Conservation (phyloP, 768 basidiomycete genomes). For the Steccherinum ochraceum region DNA sequence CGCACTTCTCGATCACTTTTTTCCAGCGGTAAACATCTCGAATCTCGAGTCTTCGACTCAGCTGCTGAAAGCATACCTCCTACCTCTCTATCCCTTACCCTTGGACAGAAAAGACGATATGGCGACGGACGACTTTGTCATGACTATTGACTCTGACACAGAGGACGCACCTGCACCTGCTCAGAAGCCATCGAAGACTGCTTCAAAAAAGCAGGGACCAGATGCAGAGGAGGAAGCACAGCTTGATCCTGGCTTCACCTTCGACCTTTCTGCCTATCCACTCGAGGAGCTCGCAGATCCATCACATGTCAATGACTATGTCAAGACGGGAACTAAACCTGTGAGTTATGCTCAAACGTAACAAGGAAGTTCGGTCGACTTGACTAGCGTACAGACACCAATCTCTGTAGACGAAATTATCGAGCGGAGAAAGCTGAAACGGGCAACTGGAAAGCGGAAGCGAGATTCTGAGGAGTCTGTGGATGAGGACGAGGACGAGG, state of each 20-base stretch:
- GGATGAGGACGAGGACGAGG: slow-evolving; percentile 20
- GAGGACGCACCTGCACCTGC: slow-evolving; percentile 38
- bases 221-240: slow-evolving; percentile 42
- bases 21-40: not conserved
- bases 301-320: slow-evolving; percentile 43
- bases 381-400: slow-evolving; percentile 41
- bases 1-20: not conserved
- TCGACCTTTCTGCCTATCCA: slow-evolving; percentile 71
- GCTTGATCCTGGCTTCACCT: slow-evolving; percentile 78
- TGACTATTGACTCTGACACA: slow-evolving; percentile 79
- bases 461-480: slow-evolving; percentile 26
- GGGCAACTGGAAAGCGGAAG: slow-evolving; percentile 55
- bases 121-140: slow-evolving; percentile 60
- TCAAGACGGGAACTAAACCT: slow-evolving; percentile 56
- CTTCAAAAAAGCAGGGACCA: slow-evolving; percentile 7
- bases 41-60: no score
- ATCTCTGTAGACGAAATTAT: slow-evolving; percentile 93
- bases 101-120: slow-evolving; percentile 9
- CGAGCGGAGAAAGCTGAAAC: slow-evolving; percentile 50
- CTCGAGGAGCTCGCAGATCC: slow-evolving; percentile 48
- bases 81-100: not conserved
- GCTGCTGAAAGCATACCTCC: no score
- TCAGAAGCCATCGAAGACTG: slow-evolving; percentile 8
- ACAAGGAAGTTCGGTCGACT: not conserved
- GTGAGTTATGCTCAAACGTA: slow-evolving; percentile 32